Conservation (phyloP, 148 eudicot genomes). For the Silene latifolia region DNA sequence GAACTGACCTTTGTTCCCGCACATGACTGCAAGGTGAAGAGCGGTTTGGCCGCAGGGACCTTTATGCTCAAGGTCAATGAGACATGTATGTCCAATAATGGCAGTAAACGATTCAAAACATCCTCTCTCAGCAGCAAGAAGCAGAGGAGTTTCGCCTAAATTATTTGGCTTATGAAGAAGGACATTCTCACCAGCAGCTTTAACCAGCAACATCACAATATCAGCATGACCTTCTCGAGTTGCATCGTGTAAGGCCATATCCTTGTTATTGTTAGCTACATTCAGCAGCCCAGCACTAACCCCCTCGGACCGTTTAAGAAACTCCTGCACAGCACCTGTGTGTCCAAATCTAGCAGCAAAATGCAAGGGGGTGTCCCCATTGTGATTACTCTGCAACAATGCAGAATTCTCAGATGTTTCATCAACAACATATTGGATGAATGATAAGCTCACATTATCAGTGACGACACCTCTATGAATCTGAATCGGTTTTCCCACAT, state of each 20-base stretch:
- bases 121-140: too few relatives aligned
- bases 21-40: neutral
- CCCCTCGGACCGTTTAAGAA: neutral
- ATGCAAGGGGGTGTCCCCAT: constrained; percentile 12
- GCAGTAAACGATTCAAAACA: too few relatives aligned
- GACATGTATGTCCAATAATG: too few relatives aligned
- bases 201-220: too few relatives aligned
- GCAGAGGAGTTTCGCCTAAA: too few relatives aligned
- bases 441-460: neutral
- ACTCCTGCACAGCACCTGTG: neutral
- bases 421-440: neutral
- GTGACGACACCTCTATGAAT: neutral
- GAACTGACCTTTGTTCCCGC: neutral
- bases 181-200: too few relatives aligned
- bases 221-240: too few relatives aligned
- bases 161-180: too few relatives aligned
- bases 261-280: too few relatives aligned
- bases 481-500: neutral
- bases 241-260: too few relatives aligned
- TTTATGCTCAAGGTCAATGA: neutral
- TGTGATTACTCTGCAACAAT: neutral
- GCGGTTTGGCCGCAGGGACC: neutral
- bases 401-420: neutral
- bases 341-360: constrained; percentile 8
- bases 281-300: neutral